These are phyloP conservation scores for Saccharomyces eubayanus DNA, from an alignment of 805 yeast genomes.

Conservation along the genomic window DNA sequence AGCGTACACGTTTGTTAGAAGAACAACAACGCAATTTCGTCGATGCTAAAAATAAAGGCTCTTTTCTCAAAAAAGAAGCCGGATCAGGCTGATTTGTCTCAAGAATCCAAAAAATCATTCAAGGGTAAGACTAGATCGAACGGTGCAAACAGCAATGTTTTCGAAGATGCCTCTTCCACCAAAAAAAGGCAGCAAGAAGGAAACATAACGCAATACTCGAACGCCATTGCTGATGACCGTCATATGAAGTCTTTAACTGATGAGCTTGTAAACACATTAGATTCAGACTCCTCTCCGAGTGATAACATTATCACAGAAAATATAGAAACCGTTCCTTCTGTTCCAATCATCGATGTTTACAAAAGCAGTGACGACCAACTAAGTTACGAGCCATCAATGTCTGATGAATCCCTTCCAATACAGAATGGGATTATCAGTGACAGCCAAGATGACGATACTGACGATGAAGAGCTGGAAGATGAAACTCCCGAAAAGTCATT, in stretches of 20 bases:
- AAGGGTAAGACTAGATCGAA: not conserved
- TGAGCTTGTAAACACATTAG: not conserved
- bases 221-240: not conserved
- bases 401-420: not conserved
- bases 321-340: not conserved
- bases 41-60: not conserved
- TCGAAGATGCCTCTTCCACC: not conserved
- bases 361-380: not conserved
- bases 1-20: not conserved
- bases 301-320: not conserved
- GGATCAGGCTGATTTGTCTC: not conserved
- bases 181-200: not conserved
- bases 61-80: not conserved
- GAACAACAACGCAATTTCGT: not conserved
- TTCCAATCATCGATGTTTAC: slow-evolving; percentile 4
- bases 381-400: not conserved
- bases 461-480: slow-evolving; percentile 3
- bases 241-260: not conserved
- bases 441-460: not conserved
- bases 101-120: not conserved
- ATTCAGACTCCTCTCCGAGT: not conserved
- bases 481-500: slow-evolving; percentile 22
- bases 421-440: not conserved
- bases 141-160: not conserved
- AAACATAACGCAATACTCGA: not conserved